Conservation (phyloP, 2,329 filamentous ascomycete species). For the Mollisia scopiformis region DNA sequence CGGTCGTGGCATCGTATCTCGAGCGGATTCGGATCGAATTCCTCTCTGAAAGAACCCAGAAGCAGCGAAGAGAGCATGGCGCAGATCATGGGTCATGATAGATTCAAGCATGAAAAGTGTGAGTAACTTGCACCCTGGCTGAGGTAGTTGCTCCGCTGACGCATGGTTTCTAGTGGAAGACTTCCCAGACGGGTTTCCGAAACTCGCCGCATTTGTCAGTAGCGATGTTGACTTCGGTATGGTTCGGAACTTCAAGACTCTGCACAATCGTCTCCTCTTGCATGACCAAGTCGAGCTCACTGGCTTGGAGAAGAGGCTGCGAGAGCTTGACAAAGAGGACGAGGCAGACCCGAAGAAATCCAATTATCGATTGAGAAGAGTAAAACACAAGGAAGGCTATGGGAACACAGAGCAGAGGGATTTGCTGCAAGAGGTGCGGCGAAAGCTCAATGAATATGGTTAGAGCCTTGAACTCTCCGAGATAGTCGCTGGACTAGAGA, state of each 20-base stretch:
- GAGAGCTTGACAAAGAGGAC: slow-evolving; percentile 12
- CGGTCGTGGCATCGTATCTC: not conserved
- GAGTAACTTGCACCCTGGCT: not conserved
- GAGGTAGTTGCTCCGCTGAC: not conserved
- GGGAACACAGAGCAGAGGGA: not conserved
- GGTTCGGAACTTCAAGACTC: slow-evolving; percentile 8
- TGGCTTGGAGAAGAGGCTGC: slow-evolving; percentile 9
- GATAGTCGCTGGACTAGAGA: not conserved
- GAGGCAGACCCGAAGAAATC: not conserved
- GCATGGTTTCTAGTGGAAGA: slow-evolving; percentile 4
- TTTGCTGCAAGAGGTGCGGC: not conserved
- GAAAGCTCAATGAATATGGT: slow-evolving; percentile 15
- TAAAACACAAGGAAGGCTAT: slow-evolving; percentile 6
- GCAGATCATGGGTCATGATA: slow-evolving; percentile 4
- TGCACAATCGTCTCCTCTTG: slow-evolving; percentile 7
- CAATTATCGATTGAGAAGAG: slow-evolving; percentile 2
- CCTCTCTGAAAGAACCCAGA: not conserved
- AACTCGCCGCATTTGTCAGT: slow-evolving; percentile 13
- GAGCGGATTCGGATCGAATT: not conserved
- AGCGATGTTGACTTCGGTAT: slow-evolving; percentile 8
- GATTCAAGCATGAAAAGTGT: slow-evolving; percentile 1
- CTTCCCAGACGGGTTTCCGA: slow-evolving; percentile 9
- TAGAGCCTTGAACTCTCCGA: not conserved
- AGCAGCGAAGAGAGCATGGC: not conserved
- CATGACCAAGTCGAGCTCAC: slow-evolving; percentile 13